Conservation (phyloP, 768 basidiomycete species). For the Hygrocybe punicea region DNA sequence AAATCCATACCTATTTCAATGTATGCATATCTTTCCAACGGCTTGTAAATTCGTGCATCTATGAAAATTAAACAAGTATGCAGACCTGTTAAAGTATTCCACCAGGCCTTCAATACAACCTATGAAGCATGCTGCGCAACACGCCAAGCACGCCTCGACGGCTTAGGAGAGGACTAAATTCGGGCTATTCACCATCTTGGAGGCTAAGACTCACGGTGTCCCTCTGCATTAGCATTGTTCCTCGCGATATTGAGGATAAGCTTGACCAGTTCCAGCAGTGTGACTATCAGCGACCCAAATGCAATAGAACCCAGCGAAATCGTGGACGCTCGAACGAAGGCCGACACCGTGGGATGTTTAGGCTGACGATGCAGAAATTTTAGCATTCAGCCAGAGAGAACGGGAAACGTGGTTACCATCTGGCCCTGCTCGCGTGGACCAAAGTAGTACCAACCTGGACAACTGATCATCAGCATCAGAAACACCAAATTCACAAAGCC, state of each 20-base stretch:
- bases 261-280: constrained; percentile 66
- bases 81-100: constrained; percentile 74
- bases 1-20: constrained; percentile 66
- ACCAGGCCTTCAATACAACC: constrained; percentile 67
- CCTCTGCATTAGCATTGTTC: constrained; percentile 59
- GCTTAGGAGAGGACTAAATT: constrained; percentile 38
- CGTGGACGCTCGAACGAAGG: constrained; percentile 73
- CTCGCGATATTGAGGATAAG: constrained; percentile 57
- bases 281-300: constrained; percentile 81
- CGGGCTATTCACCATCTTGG: not conserved
- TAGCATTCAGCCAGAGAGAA: not conserved
- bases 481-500: not conserved
- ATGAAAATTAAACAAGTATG: not conserved
- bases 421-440: constrained; percentile 63
- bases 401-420: constrained; percentile 43
- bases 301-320: constrained; percentile 81
- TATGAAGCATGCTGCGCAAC: constrained; percentile 75
- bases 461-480: constrained; percentile 12
- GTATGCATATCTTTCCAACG: constrained; percentile 58
- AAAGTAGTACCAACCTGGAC: constrained; percentile 71
- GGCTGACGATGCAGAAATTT: constrained; percentile 40
- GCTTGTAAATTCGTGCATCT: not conserved
- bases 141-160: constrained; percentile 68
- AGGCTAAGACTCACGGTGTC: constrained; percentile 52
- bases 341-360: constrained; percentile 62